A percentile compares a stretch with the other conserved stretches of the same genome.
phyloP scores from a whole-genome alignment of 2,329 filamentous ascomycete genomes.

The Epicoccum sorghinum region DNA sequence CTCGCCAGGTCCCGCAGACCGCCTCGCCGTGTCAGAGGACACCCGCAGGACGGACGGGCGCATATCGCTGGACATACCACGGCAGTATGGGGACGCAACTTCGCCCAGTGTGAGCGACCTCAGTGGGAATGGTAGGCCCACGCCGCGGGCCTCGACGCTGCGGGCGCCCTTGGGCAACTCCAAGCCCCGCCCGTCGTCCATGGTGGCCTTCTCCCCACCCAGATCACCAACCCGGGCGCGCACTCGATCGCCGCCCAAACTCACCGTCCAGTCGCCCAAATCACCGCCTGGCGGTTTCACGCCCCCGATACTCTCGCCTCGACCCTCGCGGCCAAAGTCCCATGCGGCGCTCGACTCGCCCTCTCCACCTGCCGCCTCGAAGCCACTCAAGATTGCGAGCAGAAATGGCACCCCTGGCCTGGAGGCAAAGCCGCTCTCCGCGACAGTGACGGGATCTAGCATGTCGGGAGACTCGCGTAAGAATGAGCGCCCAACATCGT shows the following conservation, averaged over 20 bases:
- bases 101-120: constrained; percentile 46
- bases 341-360: constrained; percentile 36
- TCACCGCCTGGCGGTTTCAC: constrained; percentile 61
- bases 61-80: constrained; percentile 52
- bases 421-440: constrained; percentile 44
- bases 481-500: constrained; percentile 48
- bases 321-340: constrained; percentile 34
- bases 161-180: constrained; percentile 44
- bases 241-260: constrained; percentile 65
- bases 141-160: constrained; percentile 45
- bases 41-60: constrained; percentile 40
- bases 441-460: constrained; percentile 20
- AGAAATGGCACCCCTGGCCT: constrained; percentile 50
- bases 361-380: constrained; percentile 19
- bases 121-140: constrained; percentile 37
- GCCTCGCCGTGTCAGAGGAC: constrained; percentile 38
- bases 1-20: constrained; percentile 42
- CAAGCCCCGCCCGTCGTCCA: constrained; percentile 54
- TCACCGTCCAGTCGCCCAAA: constrained; percentile 72
- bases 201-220: constrained; percentile 55
- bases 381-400: constrained; percentile 48
- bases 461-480: constrained; percentile 39
- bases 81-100: constrained; percentile 31
- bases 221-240: constrained; percentile 54
- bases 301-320: constrained; percentile 40